phyloP scores from a whole-genome alignment of 2,329 filamentous ascomycete genomes.

The Trichoderma semiorbis region DNA sequence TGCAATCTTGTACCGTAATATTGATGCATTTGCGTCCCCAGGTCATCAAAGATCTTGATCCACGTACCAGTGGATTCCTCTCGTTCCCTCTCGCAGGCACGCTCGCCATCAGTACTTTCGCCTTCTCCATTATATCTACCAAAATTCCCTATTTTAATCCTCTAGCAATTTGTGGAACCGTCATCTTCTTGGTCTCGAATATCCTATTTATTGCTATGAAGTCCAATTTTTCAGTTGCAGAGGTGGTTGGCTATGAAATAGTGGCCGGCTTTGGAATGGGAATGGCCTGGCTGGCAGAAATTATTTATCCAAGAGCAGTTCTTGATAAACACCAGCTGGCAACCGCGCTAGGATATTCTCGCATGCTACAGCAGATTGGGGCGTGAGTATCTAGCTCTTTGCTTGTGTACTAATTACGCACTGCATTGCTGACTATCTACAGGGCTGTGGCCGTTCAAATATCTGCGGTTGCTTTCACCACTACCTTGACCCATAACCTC shows the following conservation, averaged over 20 bases:
- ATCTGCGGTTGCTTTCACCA: not conserved
- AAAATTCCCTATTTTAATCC: not conserved
- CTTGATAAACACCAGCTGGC: not conserved
- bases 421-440: not conserved
- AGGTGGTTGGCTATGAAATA: not conserved
- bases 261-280: not conserved
- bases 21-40: not conserved
- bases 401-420: not conserved
- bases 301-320: slow-evolving; percentile 2
- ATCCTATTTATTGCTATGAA: not conserved
- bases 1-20: not conserved
- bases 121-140: slow-evolving; percentile 3
- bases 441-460: not conserved
- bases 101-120: not conserved
- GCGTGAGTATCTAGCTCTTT: not conserved
- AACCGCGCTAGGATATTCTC: not conserved
- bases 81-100: not conserved
- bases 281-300: slow-evolving; percentile 7
- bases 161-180: not conserved
- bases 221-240: not conserved
- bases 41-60: not conserved
- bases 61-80: not conserved
- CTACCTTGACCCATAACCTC: not conserved
- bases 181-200: not conserved
- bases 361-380: slow-evolving; percentile 5